Conservation (phyloP, 78 protist genomes). For the Dictyostelium purpureum region DNA sequence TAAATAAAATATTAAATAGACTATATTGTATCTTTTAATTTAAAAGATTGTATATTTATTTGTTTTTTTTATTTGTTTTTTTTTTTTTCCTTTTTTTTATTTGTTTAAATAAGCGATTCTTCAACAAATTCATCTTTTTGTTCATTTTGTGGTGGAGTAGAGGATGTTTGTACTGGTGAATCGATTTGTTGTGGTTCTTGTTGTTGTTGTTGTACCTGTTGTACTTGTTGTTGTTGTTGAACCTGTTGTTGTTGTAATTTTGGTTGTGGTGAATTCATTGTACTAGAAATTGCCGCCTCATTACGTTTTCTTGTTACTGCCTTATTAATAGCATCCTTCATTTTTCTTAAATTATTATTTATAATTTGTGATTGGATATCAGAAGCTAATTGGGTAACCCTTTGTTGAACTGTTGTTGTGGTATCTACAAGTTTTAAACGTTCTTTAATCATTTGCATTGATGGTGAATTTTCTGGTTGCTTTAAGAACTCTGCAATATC, state of each 20-base stretch:
- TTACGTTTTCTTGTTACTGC: slow-evolving; percentile 38
- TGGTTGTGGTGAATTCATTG: slow-evolving; percentile 15
- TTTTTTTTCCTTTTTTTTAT: background rate
- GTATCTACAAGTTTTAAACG: slow-evolving; percentile 29
- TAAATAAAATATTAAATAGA: background rate
- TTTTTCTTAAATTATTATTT: slow-evolving; percentile 59
- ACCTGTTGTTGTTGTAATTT: background rate
- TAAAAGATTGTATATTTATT: background rate
- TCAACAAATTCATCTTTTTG: slow-evolving; percentile 45
- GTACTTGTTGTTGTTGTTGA: background rate
- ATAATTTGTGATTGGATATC: slow-evolving; percentile 77
- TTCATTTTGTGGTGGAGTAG: background rate
- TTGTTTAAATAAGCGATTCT: background rate
- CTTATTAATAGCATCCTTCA: slow-evolving; percentile 65
- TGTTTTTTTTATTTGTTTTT: background rate
- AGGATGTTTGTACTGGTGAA: background rate
- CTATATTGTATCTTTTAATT: too few species aligned
- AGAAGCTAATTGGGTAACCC: slow-evolving; percentile 69
- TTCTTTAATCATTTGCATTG: slow-evolving; percentile 69
- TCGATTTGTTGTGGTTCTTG: slow-evolving; percentile 12
- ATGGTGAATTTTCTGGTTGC: slow-evolving; percentile 71
- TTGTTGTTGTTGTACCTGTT: background rate
- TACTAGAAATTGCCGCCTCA: slow-evolving; percentile 60
- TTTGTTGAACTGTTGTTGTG: slow-evolving; percentile 44
- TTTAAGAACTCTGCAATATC: slow-evolving; percentile 62